Evolutionary conservation across 2,329 filamentous ascomycete genomes (phyloP), one percentile per base, ranked within the genome.

Genomic region (Curvularia lunata): DNA sequence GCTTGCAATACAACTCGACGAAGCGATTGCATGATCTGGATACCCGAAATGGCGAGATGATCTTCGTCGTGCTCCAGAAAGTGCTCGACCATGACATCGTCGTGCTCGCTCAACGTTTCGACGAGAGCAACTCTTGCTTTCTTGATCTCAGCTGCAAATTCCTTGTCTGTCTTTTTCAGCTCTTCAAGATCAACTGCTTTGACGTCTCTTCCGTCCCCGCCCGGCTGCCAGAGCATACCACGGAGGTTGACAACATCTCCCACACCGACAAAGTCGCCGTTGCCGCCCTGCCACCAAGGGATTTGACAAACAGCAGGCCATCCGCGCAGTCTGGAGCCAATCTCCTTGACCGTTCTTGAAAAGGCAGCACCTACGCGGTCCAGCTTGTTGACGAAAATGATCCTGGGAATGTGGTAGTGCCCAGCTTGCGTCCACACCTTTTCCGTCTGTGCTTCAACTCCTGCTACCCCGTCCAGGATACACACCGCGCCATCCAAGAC

Each of bases 391-490:
- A 95, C 84, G 63, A 88, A 94, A 48, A 92, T 83, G 54, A 95
- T 86, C 30, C 92, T 85, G 0, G 95, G 95, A 40, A 98, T 96
- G 21, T 83, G 84, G 73, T 96, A 96, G 45, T 88, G 87, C 51
- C 90, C 91, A 6, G 95, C 93, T 62, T 97, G 95, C 13, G 86
- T 84, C 95, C 95, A 99, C 3, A 99, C 95, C 68, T 96, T 89
- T 75, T 99, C 95, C 0, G 95, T 98, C 74, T 98, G 95, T 1
- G 95, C 94, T 77, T 99, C 95, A 21, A 99, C 95, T 1, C 92
- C 92, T 59, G 94, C 92, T 37, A 97, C 92, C 0, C 91, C 92
- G 73, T 97, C 92, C 7, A 97, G 86, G 69, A 97, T 93, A 70
- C 92, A 96, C n/a, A 97, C 88, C 1, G 92, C 92, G 5, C 92